Evolutionary conservation across 2,329 filamentous ascomycete species (phyloP), one percentile per base, ranked within the genome.

Genomic region (Aplosporella prunicola): DNA sequence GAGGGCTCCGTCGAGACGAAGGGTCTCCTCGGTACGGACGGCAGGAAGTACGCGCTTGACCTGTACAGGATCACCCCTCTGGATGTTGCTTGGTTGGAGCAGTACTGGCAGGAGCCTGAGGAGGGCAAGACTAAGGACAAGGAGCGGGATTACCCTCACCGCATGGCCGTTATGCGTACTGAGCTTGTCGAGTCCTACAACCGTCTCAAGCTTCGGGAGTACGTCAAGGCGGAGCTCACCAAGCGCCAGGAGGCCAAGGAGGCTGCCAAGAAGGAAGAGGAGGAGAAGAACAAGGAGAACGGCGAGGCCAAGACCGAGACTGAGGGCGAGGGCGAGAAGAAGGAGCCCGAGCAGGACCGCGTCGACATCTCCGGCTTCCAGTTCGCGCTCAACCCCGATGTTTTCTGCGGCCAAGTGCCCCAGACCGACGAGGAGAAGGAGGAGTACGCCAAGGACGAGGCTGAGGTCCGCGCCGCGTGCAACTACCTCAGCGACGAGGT

Each of bases 1-100:
- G 89, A 96, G 61, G 86, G 84, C 26, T 96, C 88, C 52, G 88
- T 98, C 10, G 91, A 98, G 64, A 98, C 91, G 36, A 98, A 98
- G 68, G 91, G 91, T 36, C 69, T 98, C n/a, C 71, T 98, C 50
- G 91, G 91, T 32, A 98, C 91, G 1, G 91, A 98, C 55, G 91
- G 88, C 24, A 78, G 91, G 51, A 95, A 94, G 59, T 98, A 98
- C 56, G 85, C 95, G n/a, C 74, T 98, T 34, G 91, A 98, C 53
- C 67, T 98, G 36, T 98, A 98, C 68, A 79, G 91, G 41, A 81
- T 96, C 46, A 93, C 91, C 3, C 91, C 91, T 5, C 66, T 96
- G 40, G 91, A 98, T 60, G 78, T 95, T 39, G 63, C 72, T 15
- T 98, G 93, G 88, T 72, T 94, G 49, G 89, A 98, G 48, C 80